Conservation (phyloP, 768 basidiomycete genomes). For the Hysterangium stoloniferum region DNA sequence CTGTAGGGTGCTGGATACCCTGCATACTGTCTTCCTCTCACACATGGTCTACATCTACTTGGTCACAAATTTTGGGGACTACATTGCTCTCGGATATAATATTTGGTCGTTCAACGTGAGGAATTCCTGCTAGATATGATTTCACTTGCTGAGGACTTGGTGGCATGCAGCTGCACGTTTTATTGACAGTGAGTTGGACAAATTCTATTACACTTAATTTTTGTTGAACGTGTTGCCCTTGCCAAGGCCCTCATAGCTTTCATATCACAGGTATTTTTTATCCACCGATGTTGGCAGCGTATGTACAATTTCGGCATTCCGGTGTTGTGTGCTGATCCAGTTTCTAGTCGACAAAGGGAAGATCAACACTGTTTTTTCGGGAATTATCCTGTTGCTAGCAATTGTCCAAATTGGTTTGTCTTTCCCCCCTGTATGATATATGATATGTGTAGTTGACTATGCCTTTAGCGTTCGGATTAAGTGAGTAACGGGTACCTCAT, state of each 20-base stretch:
- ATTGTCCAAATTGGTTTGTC: neutral
- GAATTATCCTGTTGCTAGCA: neutral
- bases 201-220: neutral
- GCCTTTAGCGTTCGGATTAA: neutral
- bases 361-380: neutral
- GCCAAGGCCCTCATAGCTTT: neutral
- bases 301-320: neutral
- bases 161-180: neutral
- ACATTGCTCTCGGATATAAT: neutral
- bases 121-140: neutral
- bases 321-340: neutral
- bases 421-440: neutral
- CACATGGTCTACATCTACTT: conserved; percentile 1
- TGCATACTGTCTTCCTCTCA: neutral
- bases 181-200: neutral
- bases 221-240: no score
- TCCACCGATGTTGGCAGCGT: neutral
- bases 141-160: neutral
- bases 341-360: neutral
- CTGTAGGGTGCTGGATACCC: neutral
- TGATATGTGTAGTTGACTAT: neutral
- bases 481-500: neutral
- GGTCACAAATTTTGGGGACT: neutral
- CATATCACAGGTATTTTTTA: neutral
- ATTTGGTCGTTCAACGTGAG: conserved; percentile 1